Evolutionary conservation across 2,329 filamentous ascomycete genomes (phyloP).

Genomic region (Scedosporium boydii): DNA sequence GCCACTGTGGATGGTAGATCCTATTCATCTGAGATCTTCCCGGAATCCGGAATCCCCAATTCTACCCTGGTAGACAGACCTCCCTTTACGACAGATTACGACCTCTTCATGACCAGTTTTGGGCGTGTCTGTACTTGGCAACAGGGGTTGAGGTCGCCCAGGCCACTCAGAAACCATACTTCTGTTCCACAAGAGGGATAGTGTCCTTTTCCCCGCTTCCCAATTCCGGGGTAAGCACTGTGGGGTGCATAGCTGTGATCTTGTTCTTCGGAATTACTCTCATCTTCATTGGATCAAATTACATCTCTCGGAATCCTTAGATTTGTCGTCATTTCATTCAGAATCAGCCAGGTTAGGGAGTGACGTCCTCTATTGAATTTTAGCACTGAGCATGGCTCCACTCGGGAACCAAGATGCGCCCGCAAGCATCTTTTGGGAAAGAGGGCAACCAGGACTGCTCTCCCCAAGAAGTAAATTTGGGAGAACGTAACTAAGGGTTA

Average conservation of each 20-base stretch:
- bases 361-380: not conserved
- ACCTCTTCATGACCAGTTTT: not conserved
- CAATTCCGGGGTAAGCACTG: constrained; percentile 1
- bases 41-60: not conserved
- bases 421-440: no score
- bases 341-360: not conserved
- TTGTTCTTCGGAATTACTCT: constrained; percentile 1
- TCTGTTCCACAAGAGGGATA: not conserved
- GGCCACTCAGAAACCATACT: not conserved
- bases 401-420: not conserved
- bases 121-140: not conserved
- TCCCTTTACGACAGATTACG: not conserved
- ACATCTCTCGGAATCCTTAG: not conserved
- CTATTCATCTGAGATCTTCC: not conserved
- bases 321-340: not conserved
- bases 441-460: no score
- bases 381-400: not conserved
- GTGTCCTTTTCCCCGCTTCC: not conserved
- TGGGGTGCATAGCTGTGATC: not conserved
- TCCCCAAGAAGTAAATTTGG: no score
- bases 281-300: not conserved
- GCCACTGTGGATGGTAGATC: not conserved
- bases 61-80: not conserved
- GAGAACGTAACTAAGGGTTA: no score
- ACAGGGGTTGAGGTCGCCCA: not conserved